Evolutionary conservation across 345 rosid genomes (phyloP), one percentile per base, ranked within the genome.

Genomic region (Reutealis trisperma): DNA sequence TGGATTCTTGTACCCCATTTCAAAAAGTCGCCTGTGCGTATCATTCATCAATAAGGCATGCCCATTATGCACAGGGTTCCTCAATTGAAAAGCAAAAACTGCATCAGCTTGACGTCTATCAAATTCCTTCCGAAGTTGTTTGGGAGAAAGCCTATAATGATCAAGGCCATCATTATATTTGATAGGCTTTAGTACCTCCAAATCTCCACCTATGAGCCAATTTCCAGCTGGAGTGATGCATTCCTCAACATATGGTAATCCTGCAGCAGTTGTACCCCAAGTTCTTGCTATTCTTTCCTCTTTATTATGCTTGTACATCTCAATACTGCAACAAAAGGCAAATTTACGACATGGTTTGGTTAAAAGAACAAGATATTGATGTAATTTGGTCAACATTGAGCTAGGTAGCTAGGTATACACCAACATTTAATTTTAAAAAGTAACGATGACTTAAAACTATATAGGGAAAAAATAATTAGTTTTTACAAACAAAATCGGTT

Each of bases 31-130:
- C 72, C 74, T 85, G 5, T 97, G 87, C 1, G 98, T 96, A 75
- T 96, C 98, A 62, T 93, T 96, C 99, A 96, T 96, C 82, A 96
- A 76, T 49, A 93, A 75, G 7, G 99, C 97, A 74, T 93, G 99
- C 24, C 98, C 99, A 75, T 96, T 96, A 75, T 96, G 99, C 57
- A 96, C 98, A 0, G 99, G 98, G 27, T 96, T 96, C 77, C 98
- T 89, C 45, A 94, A 77, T 86, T 96, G 98, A 77, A 96, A 96
- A 1, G 99, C 99, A 54, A 96, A 96, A 47, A 96, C 96, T 32
- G 99, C 97, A 87, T 96, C 99, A 0, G 99, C 99, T 77, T 86
- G 81, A 73, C 97, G 98, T 11, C 69, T 84, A 72, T 93, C 93
- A 9, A 96, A 94, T 62, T 94, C 99, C 79, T 87, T 63, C 58